Percentiles rank a stretch among this genome's conserved stretches.
phyloP scores from a whole-genome alignment of 108 stramenopile species.

The Skeletonema marinoi region DNA sequence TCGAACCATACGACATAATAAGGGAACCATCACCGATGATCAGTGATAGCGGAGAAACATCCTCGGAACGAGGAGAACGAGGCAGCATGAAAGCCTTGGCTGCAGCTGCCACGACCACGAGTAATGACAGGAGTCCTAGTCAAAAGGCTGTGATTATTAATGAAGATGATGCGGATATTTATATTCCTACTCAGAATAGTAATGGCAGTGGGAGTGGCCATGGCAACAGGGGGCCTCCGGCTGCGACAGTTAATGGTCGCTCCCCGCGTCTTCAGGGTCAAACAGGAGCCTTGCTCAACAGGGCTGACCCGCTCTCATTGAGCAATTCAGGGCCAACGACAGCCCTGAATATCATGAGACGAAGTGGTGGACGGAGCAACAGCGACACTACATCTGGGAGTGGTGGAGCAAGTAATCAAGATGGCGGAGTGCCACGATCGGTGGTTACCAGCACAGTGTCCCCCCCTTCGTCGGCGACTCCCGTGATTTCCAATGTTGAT shows the following conservation, averaged over 20 bases:
- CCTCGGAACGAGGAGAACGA: conserved; percentile 1
- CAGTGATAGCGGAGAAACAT: conserved; percentile 2
- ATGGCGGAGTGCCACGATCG: not conserved
- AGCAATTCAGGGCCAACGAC: not conserved
- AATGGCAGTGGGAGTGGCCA: not conserved
- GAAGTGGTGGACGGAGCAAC: not conserved
- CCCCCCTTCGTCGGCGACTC: not conserved
- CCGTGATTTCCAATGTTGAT: not conserved
- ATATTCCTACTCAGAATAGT: not conserved
- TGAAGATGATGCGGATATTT: not conserved
- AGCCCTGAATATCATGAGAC: not conserved
- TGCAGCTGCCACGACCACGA: not conserved
- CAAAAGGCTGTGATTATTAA: not conserved
- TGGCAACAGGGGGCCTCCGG: not conserved
- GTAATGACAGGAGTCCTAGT: not conserved
- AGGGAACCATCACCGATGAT: conserved; percentile 1
- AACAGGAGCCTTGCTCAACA: not conserved
- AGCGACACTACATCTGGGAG: not conserved
- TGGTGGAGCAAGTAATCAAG: not conserved
- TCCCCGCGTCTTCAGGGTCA: not conserved
- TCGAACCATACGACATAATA: not conserved
- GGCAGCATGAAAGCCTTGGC: not conserved
- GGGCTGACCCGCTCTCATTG: not conserved
- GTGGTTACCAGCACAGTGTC: not conserved
- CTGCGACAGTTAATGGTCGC: not conserved